Evolutionary conservation across 768 basidiomycete species (phyloP), one percentile per base, ranked within the genome.

Genomic region (Astraeus odoratus): DNA sequence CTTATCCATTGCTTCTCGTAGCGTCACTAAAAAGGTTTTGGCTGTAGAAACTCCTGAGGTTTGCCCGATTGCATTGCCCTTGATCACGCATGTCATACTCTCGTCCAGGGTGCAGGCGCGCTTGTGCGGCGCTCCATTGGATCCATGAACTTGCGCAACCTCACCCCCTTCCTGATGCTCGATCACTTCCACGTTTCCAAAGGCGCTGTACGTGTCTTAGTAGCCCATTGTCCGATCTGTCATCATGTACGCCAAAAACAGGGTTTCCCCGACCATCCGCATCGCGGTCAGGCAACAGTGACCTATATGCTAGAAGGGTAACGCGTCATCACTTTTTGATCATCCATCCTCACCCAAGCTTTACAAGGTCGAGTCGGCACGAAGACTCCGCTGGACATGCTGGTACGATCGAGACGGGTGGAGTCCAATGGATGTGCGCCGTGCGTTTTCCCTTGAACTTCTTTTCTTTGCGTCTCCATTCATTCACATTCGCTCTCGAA

Each of bases 391-490:
- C 80, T 2, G 94, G 89, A 1, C 86, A 93, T 62, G 78, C 80
- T 48, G 88, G 87, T 30, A 77, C 74, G 15, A 86, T 89, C 42
- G 64, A 77, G 31, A 59, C 81, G 8, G 94, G 94, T 3, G 95
- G 92, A 39, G 83, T 96, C 2, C 94, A 97, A 58, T 96, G 93
- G 90, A 95, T 95, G 93, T 81, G 77, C 61, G 86, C 86, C 12
- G 85, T 83, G 46, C 67, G 77, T 63, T 26, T 41, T 42, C 42
- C 27, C 30, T 31, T n/a, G n/a, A 31, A 3, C 33, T 34, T 22
- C 31, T 10, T 27, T 16, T 29, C 19, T 16, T 13, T 15, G 6
- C 23, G 22, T 24, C 13, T 3, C 39, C 27, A 4, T 38, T 12
- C 30, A 34, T 54, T 47, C 37, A 23, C 25, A 38, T 22, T 1